Evolutionary conservation across 768 basidiomycete species (phyloP).

Genomic region (Pisolithus sp.): DNA sequence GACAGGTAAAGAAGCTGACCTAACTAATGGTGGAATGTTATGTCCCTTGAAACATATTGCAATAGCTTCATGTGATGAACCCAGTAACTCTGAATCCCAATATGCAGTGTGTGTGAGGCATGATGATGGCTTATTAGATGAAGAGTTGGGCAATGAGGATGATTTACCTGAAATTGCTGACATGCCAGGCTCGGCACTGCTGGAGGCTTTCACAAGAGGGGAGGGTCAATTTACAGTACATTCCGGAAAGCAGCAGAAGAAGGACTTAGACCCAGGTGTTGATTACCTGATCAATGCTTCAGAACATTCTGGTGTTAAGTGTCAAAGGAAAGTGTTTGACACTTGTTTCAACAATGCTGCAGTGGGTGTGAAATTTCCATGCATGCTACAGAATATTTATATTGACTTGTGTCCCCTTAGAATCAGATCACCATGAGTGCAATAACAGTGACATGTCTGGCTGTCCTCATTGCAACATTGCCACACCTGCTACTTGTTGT

Average conservation of each 20-base stretch:
- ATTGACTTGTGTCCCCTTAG: slow-evolving; percentile 1
- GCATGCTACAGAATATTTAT: not conserved
- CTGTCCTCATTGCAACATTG: slow-evolving; percentile 13
- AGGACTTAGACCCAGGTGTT: slow-evolving; percentile 13
- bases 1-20: no score
- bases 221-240: slow-evolving; percentile 1
- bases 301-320: slow-evolving; percentile 6
- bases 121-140: no score
- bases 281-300: slow-evolving; percentile 25
- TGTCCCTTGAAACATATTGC: no score
- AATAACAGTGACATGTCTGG: not conserved
- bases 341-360: slow-evolving; percentile 18
- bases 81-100: no score
- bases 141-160: no score
- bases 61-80: no score
- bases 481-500: slow-evolving; percentile 15
- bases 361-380: slow-evolving; percentile 10
- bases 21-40: no score
- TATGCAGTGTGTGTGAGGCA: not conserved
- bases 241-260: slow-evolving; percentile 1
- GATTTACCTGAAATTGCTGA: no score
- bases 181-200: no score
- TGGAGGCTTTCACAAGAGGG: no score
- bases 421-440: slow-evolving; percentile 2
- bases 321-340: slow-evolving; percentile 8